phyloP scores from a whole-genome alignment of 1,139 yeast genomes.

The Yamadazyma trypodendri region DNA sequence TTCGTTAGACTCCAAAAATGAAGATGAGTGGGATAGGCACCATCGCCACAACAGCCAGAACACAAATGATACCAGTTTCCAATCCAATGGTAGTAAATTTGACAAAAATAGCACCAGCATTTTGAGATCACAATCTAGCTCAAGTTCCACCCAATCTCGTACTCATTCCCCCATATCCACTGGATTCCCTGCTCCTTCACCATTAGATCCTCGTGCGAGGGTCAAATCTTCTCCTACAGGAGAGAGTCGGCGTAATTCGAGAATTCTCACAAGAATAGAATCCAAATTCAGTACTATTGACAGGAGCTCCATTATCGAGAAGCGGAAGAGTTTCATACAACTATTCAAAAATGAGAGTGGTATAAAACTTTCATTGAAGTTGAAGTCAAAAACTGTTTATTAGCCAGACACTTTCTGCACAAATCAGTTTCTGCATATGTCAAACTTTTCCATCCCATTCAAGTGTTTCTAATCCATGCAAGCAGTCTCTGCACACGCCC shows the following conservation, averaged over 20 bases:
- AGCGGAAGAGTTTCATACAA: slow-evolving; percentile 18
- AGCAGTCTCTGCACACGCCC: no score
- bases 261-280: slow-evolving; percentile 10
- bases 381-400: slow-evolving; percentile 19
- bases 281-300: slow-evolving; percentile 7
- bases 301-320: slow-evolving; percentile 8
- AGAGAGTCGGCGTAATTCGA: slow-evolving; percentile 7
- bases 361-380: slow-evolving; percentile 18
- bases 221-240: background rate
- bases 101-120: background rate
- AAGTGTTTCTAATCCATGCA: no score
- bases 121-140: background rate
- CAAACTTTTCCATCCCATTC: no score
- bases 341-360: slow-evolving; percentile 18
- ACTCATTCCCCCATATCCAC: background rate
- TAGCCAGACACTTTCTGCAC: no score
- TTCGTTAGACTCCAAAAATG: slow-evolving; percentile 5
- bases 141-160: background rate
- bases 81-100: slow-evolving; percentile 4
- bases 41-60: slow-evolving; percentile 6
- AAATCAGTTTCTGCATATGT: no score
- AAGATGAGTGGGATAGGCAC: slow-evolving; percentile 2
- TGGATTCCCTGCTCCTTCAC: background rate
- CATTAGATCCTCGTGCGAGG: background rate
- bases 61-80: slow-evolving; percentile 13